Evolutionary conservation across 305 asterid genomes (phyloP).

Genomic region (Fraxinus xanthoxyloides): DNA sequence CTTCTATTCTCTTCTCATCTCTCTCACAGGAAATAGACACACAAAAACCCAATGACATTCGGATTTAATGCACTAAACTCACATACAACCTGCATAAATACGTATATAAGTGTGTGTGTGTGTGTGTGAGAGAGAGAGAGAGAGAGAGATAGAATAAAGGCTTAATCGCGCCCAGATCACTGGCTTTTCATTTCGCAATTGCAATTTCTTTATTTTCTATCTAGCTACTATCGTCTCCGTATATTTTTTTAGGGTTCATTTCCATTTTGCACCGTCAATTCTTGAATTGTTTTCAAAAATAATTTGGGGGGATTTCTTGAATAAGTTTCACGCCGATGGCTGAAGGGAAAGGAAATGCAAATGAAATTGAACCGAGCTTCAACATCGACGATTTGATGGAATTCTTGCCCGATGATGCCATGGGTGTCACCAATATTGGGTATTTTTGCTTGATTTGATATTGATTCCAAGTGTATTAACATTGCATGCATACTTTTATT

Average conservation of each 20-base stretch:
- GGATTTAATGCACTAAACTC: not conserved
- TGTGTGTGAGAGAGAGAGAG: not conserved
- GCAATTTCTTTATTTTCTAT: not conserved
- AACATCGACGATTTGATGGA: constrained; percentile 23
- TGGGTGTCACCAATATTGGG: constrained; percentile 24
- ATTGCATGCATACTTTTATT: constrained; percentile 21
- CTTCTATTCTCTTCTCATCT: not conserved
- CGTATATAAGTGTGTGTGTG: not conserved
- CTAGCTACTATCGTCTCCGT: not conserved
- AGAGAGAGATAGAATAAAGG: not conserved
- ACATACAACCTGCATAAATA: not conserved
- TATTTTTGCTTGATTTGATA: constrained; percentile 9
- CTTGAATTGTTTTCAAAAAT: not conserved
- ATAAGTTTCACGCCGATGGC: constrained; percentile 22
- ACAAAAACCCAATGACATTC: not conserved
- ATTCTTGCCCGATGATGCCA: constrained; percentile 29
- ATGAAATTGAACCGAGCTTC: constrained; percentile 20
- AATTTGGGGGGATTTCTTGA: not conserved
- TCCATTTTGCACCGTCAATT: not conserved
- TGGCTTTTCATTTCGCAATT: not conserved
- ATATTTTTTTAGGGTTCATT: not conserved
- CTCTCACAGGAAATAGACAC: not conserved
- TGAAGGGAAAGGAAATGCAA: constrained; percentile 18
- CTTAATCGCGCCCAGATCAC: not conserved
- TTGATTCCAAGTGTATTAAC: not conserved